Evolutionary conservation across 352 stramenopile genomes (phyloP), one percentile per base, ranked within the genome.

Genomic region (Pythium rishiriense): DNA sequence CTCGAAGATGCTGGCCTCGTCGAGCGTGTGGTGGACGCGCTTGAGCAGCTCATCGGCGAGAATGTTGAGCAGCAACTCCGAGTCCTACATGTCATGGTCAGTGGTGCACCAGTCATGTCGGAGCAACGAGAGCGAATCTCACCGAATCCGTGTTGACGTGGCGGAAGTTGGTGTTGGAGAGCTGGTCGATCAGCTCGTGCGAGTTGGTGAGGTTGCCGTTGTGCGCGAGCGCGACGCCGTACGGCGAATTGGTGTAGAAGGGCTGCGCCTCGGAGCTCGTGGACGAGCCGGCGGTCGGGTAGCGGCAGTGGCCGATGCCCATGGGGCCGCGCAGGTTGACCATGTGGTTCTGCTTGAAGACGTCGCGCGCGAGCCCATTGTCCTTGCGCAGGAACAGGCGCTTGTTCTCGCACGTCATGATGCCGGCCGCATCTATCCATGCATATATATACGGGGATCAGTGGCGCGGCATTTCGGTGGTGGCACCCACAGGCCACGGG

Each of bases 161-260:
- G 53, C 96, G 83, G 69, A 94, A 94, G 81, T 97, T 94, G 50
- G 88, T 90, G 62, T 94, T 91, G 39, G 89, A 83, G 60, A 99
- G 82, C 59, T 97, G 75, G 66, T 96, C 78, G 29, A 94, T 88
- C 22, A 99, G 81, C 64, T 98, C 92, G 57, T 96, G 87, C 48
- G 96, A 98, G 83, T 99, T 99, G 43, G 96, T 99, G 25, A 99
- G 80, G 78, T 99, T 99, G 53, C 98, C 98, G 79, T 99, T 99
- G 75, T 96, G 87, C 21, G 96, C 98, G 24, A 99, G 90, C 46
- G 96, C 95, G 37, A 99, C 94, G 26, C 97, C 98, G 77, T 99
- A 99, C 14, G 98, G 98, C 70, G 96, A 99, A 86, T 99, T 99
- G 22, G 97, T 99, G 86, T 99, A 99, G 67, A 99, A 97, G 17